Evolutionary conservation across 179 eudicot genomes (phyloP), one percentile per base, ranked within the genome.

Genomic region (Nepenthes alata): DNA sequence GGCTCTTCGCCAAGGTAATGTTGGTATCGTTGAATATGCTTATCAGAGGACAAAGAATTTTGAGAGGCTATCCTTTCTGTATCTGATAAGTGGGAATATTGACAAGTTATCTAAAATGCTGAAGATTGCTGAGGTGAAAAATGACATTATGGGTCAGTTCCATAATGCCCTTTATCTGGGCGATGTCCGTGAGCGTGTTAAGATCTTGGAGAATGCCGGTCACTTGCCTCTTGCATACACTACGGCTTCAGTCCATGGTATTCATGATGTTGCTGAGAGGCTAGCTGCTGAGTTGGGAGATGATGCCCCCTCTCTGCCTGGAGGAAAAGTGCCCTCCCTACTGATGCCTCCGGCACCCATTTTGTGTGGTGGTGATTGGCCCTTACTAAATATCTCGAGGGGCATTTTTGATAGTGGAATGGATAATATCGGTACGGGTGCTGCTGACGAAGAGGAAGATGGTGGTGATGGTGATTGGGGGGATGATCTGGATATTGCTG

Each of bases 1-100:
- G 80, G 95, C 98, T 65, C 96, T 91, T 75, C 96, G 98, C 70
- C 98, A 91, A 79, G 98, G 98, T 56, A 91, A 91, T 76, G 70
- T 96, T 8, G 95, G 88, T 16, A 91, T 91, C 9, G 98, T 91
- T 49, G 98, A 91, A 67, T 89, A 91, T 73, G 89, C 96, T 35
- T 91, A 91, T 70, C 98, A 91, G 80, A 84, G 82, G 70, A 91
- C 98, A 8, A 91, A 91, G 74, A 91, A 91, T 74, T 91, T 91
- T 50, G 96, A 83, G 76, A 80, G 98, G 77, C 68, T 91, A 59
- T 91, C 98, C 47, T 91, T 91, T 64, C 91, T 89, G 35, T 91
- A 91, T 61, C 83, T 91, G 54, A 78, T 91, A 34, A 91, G 96
- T 59, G 98, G 98, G 14, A 91, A 89, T 65, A 64, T 60, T 47